Evolutionary conservation across 1,284 basidiomycete genomes (phyloP), one percentile per base, ranked within the genome.

Genomic region (Papiliotrema fonsecae): DNA sequence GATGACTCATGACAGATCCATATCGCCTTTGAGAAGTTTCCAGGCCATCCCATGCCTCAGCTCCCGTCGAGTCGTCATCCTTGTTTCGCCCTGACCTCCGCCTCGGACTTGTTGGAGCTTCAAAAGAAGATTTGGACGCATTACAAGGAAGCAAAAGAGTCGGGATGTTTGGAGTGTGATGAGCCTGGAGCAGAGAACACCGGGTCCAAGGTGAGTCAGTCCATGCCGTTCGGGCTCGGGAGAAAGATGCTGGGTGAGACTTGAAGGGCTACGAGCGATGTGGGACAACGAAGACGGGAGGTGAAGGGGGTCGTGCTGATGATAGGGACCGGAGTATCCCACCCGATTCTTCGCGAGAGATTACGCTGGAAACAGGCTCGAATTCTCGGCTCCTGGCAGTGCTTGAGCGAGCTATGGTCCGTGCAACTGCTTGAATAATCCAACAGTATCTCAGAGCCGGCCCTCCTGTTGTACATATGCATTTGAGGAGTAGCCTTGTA

Each of bases 341-440:
- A 61, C 63, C 10, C 49, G 70, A 31, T 73, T 73, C 62, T 73
- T 73, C 44, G 64, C 59, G 3, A 56, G 61, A 18, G 70, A 73
- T 50, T 73, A 63, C 36, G 67, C 70, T 1, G 65, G 64, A 7
- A 73, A 73, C 54, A 56, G 69, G 38, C 54, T 73, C 9, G 71
- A 72, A 52, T 73, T 73, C 42, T 55, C 56, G 6, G 46, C 46
- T 14, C 36, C 45, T 10, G 30, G 27, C 5, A 4, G n/a, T n/a
- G n/a, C n/a, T n/a, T n/a, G n/a, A n/a, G n/a, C n/a, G n/a, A n/a
- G n/a, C n/a, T n/a, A n/a, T n/a, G n/a, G n/a, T n/a, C n/a, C n/a
- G n/a, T n/a, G n/a, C n/a, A n/a, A n/a, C n/a, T n/a, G n/a, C n/a
- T n/a, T n/a, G n/a, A n/a, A n/a, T n/a, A n/a, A n/a, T n/a, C n/a